phyloP scores from a whole-genome alignment of 306 rosid genomes.

The Cercis canadensis region DNA sequence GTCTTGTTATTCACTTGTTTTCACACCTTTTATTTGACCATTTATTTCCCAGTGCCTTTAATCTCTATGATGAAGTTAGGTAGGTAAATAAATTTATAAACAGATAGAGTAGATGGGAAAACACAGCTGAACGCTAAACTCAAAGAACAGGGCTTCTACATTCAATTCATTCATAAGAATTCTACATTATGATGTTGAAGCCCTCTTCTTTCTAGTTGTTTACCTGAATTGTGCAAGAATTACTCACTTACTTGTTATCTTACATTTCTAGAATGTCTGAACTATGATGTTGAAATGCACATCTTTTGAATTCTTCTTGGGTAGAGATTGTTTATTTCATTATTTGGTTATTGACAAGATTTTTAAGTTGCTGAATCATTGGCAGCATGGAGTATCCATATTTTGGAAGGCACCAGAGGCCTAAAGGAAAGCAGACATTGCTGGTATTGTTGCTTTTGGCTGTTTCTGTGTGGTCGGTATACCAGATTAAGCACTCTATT shows the following conservation, averaged over 20 bases:
- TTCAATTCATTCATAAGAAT: too few species aligned
- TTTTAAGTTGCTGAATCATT: background rate
- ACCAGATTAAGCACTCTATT: slow-evolving; percentile 46
- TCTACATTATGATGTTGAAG: too few species aligned
- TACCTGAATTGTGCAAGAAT: too few species aligned
- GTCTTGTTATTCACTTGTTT: too few species aligned
- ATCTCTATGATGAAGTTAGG: too few species aligned
- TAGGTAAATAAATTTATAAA: too few species aligned
- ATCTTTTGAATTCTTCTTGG: slow-evolving; percentile 6
- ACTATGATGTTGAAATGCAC: background rate
- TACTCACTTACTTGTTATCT: slow-evolving; percentile 17
- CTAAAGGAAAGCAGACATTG: slow-evolving; percentile 48
- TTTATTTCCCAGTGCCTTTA: too few species aligned
- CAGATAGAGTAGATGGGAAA: background rate
- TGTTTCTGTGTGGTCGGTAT: slow-evolving; percentile 49
- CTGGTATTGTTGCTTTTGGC: slow-evolving; percentile 45
- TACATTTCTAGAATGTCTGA: slow-evolving; percentile 1
- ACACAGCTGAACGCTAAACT: background rate
- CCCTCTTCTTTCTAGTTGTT: too few species aligned
- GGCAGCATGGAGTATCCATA: slow-evolving; percentile 50
- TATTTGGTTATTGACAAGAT: slow-evolving; percentile 21
- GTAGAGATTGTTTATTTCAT: too few species aligned
- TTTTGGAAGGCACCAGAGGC: slow-evolving; percentile 43
- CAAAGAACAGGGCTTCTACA: background rate
- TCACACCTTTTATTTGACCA: too few species aligned